Evolutionary conservation across 805 yeast species (phyloP), one percentile per base, ranked within the genome.

Genomic region (Yarrowia sp.): DNA sequence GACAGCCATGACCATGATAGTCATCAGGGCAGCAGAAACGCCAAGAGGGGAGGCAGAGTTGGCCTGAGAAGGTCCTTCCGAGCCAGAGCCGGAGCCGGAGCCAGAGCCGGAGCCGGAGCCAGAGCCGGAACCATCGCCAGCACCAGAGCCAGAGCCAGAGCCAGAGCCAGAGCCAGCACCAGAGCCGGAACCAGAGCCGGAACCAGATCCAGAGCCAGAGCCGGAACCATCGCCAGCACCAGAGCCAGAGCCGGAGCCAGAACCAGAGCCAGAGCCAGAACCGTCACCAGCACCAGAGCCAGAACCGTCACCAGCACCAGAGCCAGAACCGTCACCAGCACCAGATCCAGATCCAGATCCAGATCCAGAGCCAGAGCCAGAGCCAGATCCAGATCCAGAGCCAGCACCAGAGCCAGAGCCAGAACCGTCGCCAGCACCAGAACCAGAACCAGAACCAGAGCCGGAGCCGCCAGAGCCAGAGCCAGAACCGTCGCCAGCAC

Each of bases 11-110:
- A 38, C 21, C 46, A 36, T 38, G 24, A 54, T 38, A 21, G 40
- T 49, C 56, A 54, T 38, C 43, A 38, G 26, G 36, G 46, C 46
- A 33, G 46, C 43, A 54, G 61, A 54, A 16, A 54, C 24, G 24
- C 61, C 61, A 22, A 22, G 8, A 36, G 43, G 14, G 24, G 61
- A 24, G 40, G 61, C 61, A 36, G 46, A 36, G 61, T 54, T 54
- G 46, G 61, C 61, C 61, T 54, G 61, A 26, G 61, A 21, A 54
- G 61, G 35, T 19, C 46, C 61, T 22, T 33, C 56, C 21, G 56
- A 49, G 19, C 56, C 54, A 28, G 51, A 28, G 33, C 33, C 49
- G 8, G 32, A n/a, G 35, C 35, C 51, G 17, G 30, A 11, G 10
- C 28, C 22, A 14, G n/a, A n/a, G n/a, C 32, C 48, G 11, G 26